Conservation (phyloP, 73 alveolate genomes). For the Paramecium sonneborni region DNA sequence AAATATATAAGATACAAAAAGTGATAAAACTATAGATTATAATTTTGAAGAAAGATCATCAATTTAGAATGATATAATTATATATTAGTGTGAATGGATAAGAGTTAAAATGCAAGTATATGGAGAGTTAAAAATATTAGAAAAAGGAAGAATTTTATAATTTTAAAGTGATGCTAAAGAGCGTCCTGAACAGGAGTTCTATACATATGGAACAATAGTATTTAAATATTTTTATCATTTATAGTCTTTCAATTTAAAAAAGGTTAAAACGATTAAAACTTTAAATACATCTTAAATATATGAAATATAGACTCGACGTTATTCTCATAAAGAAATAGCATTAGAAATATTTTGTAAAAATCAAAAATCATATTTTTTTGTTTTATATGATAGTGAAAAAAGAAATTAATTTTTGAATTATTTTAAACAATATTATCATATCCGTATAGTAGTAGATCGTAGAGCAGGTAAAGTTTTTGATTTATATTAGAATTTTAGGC, state of each 20-base stretch:
- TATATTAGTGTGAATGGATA: neutral
- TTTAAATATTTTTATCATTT: neutral
- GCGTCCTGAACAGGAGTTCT: neutral
- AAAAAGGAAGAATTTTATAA: neutral
- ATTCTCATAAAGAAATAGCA: slow-evolving; percentile 66
- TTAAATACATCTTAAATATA: neutral
- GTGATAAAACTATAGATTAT: neutral
- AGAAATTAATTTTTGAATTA: neutral
- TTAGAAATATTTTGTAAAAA: slow-evolving; percentile 65
- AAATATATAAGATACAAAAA: neutral
- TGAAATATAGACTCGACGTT: slow-evolving; percentile 62
- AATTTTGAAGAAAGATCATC: neutral
- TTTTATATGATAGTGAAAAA: neutral
- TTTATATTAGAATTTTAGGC: neutral
- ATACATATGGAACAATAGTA: slow-evolving; percentile 48
- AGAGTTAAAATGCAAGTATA: neutral
- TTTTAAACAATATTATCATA: neutral
- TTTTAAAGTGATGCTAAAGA: neutral
- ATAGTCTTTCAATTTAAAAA: neutral
- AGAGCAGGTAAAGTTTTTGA: neutral
- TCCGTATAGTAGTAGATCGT: neutral
- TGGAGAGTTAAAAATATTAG: neutral
- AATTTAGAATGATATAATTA: neutral
- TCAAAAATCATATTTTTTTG: slow-evolving; percentile 56
- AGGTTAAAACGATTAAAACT: neutral